Evolutionary conservation across 148 eudicot genomes (phyloP), one percentile per base, ranked within the genome.

Genomic region (Amaranthus hypochondriacus): DNA sequence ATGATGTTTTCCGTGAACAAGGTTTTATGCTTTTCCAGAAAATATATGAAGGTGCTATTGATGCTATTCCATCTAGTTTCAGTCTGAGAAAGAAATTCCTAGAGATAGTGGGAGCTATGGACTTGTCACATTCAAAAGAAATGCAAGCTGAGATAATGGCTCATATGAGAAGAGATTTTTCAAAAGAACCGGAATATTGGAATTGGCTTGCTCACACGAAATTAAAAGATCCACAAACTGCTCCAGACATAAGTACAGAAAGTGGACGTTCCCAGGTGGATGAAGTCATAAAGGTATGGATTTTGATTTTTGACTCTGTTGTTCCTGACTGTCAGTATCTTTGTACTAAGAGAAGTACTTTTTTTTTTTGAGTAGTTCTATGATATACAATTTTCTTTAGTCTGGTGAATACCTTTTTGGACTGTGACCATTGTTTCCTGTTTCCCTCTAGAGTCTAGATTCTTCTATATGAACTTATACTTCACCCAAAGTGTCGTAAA

Each of bases 141-240:
- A 81, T 93, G 88, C 83, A 72, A 28, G 76, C 65, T 60, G 86
- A 85, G 85, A 93, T 93, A 79, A 72, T 86, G 75, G 78, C 83
- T 80, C 93, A 84, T 69, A 86, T 91, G 92, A 83, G 71, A 55
- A 88, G 86, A 83, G 95, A 91, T 71, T 93, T 93, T 78, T 85
- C 87, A 13, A 73, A 79, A 56, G 88, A 78, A 28, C 85, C 95
- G 7, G 83, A 75, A 49, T 93, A 89, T 73, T 93, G 97, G 98
- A 88, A 88, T 57, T 93, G 97, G 97, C 91, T 88, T 81, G 98
- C 97, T 2, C 84, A 76, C 76, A 79, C 15, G 57, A 78, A 89
- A 69, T 59, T 76, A 62, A 70, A 70, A 68, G 81, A 69, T 56
- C 70, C 71, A 50, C 75, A 68, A 59, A 69, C 61, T 49, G 56